These are phyloP conservation scores for Rhizodiscina lignyota DNA, from an alignment of 495 filamentous ascomycete genomes.

Conservation along the genomic window DNA sequence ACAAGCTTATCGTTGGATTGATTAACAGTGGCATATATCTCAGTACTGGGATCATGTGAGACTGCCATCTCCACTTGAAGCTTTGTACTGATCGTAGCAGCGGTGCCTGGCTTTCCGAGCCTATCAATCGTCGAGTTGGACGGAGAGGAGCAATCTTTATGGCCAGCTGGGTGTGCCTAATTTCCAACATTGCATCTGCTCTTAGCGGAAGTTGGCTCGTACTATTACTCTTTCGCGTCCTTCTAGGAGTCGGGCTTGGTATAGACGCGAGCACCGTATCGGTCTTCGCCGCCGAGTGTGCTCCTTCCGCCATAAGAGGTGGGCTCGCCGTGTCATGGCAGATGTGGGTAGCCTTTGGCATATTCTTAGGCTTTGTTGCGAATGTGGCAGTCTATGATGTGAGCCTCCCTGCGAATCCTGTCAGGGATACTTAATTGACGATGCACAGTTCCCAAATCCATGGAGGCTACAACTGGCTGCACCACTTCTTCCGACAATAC, in stretches of 20 bases:
- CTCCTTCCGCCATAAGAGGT: slow-evolving; percentile 43
- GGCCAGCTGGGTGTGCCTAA: too few species aligned
- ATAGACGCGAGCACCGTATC: too few species aligned
- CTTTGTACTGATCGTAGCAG: too few species aligned
- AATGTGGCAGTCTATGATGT: slow-evolving; percentile 23
- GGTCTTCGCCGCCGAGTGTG: slow-evolving; percentile 45
- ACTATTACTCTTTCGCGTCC: too few species aligned
- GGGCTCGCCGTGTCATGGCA: slow-evolving; percentile 51
- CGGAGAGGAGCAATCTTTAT: too few species aligned
- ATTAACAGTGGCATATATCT: slow-evolving; percentile 6
- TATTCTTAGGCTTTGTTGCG: slow-evolving; percentile 41
- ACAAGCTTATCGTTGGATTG: slow-evolving; percentile 2
- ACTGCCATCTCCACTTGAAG: too few species aligned
- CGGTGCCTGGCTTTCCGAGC: too few species aligned
- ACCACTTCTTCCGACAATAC: slow-evolving; percentile 23
- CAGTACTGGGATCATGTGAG: neutral
- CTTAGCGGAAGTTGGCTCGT: too few species aligned
- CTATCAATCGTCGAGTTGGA: too few species aligned
- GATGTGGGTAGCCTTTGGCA: slow-evolving; percentile 39
- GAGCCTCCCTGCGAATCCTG: too few species aligned
- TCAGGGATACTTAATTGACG: neutral
- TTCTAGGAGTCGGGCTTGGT: too few species aligned
- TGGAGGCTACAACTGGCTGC: slow-evolving; percentile 29
- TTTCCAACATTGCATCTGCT: too few species aligned
- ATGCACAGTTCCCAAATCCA: slow-evolving; percentile 7